Percentiles rank a stretch among this genome's conserved stretches.
Evolutionary conservation across 345 rosid genomes (phyloP).

Genomic region (Triadica sebifera): DNA sequence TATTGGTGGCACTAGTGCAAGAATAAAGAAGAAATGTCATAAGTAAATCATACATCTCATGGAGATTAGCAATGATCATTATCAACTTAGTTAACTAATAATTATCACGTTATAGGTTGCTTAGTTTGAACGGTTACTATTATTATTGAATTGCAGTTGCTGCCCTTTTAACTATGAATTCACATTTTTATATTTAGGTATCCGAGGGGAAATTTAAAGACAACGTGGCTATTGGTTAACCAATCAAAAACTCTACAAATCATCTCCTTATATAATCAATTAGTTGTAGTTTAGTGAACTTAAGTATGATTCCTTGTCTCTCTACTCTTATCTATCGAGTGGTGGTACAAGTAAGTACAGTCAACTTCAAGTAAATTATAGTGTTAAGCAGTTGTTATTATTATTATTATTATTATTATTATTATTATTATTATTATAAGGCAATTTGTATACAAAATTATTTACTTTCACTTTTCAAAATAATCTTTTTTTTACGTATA

Average conservation of each 20-base stretch:
- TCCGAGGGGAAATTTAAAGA: not conserved
- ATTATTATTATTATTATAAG: too few species aligned
- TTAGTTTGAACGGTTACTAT: conserved; percentile 34
- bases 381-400: too few species aligned
- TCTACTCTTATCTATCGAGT: not conserved
- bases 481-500: too few species aligned
- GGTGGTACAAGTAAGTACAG: not conserved
- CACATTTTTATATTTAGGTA: not conserved
- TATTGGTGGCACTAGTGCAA: too few species aligned
- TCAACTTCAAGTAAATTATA: not conserved
- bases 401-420: too few species aligned
- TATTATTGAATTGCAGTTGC: not conserved
- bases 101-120: conserved; percentile 50
- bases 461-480: too few species aligned
- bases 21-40: too few species aligned
- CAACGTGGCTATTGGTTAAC: not conserved
- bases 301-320: not conserved
- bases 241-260: not conserved
- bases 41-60: not conserved
- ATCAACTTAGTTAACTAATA: too few species aligned
- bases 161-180: not conserved
- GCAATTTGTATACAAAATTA: too few species aligned
- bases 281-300: not conserved
- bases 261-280: not conserved
- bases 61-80: conserved; percentile 25